These are phyloP conservation scores for Syzygium aqueum DNA, from an alignment of 345 rosid genomes.

Conservation along the genomic window DNA sequence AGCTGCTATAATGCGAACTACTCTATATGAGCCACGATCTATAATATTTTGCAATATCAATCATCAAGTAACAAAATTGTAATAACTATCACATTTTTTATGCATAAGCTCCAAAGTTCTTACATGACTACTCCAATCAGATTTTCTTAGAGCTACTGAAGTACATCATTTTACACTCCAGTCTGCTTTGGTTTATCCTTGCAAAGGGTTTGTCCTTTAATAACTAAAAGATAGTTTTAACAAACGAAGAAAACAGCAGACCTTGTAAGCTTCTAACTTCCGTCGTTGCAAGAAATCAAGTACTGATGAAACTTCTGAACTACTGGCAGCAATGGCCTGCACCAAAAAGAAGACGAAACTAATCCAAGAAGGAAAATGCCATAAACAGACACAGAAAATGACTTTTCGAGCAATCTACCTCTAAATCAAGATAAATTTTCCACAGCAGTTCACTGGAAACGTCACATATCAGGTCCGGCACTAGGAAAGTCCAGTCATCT, in stretches of 20 bases:
- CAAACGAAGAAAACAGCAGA: slow-evolving; percentile 3
- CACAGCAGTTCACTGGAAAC: slow-evolving; percentile 62
- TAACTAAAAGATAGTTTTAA: not conserved
- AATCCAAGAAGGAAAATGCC: not conserved
- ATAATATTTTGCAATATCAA: not conserved
- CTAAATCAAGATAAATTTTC: slow-evolving; percentile 88
- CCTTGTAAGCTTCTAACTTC: slow-evolving; percentile 91
- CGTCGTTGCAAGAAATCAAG: slow-evolving; percentile 88
- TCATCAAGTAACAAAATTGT: not conserved
- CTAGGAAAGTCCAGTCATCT: slow-evolving; percentile 84
- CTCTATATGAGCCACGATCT: not conserved
- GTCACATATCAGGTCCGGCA: slow-evolving; percentile 86
- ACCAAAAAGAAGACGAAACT: slow-evolving; percentile 9
- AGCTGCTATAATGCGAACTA: not conserved
- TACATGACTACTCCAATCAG: not conserved
- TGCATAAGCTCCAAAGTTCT: not conserved
- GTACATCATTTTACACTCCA: not conserved
- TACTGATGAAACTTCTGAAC: slow-evolving; percentile 81
- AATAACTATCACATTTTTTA: not conserved
- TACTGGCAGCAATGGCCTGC: slow-evolving; percentile 92
- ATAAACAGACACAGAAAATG: not conserved
- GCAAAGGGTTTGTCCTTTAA: not conserved
- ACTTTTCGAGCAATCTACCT: slow-evolving; percentile 38
- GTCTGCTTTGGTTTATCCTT: not conserved
- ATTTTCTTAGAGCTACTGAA: not conserved